Evolutionary conservation across 2,329 filamentous ascomycete genomes (phyloP), one percentile per base, ranked within the genome.

Genomic region (Epichloe typhina): DNA sequence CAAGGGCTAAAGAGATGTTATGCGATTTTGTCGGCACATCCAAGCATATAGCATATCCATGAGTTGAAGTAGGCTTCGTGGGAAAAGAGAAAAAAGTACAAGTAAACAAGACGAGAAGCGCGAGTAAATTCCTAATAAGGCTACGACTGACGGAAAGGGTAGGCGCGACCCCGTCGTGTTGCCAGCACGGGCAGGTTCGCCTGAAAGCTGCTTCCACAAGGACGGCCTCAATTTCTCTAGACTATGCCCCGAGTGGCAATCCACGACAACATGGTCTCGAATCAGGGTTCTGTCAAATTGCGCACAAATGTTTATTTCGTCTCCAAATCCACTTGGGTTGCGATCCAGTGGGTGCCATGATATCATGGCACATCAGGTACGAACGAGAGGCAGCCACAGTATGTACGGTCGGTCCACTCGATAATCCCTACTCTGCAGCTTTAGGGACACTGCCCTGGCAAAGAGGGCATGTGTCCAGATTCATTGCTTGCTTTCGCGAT

Each of bases 351-450:
- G 48, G 26, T 31, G 26, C 51, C 55, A 62, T 65, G 63, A 65
- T 64, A 65, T 65, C 62, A 65, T 64, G 52, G 23, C 23, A 26
- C 7, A 26, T 23, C 17, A 19, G 17, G 40, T 38, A 35, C 42
- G 31, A 19, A 44, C 23, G 35, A 44, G 7, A 39, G 37, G 35
- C 39, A 48, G 45, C 45, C 35, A 48, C n/a, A 47, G 33, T 23
- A 26, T 15, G 17, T 6, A 46, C 11, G 35, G 21, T 5, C 36
- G 43, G 31, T 37, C 44, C 44, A 38, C 38, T 38, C n/a, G 44
- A 37, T 9, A 46, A 41, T 33, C 35, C 49, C 39, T 41, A 5
- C 33, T 36, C 33, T 38, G 21, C 49, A n/a, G 23, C 21, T 37
- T 21, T 26, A 31, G 26, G 8, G 26, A 31, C 26, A 42, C 11